Percentiles rank a stretch among this genome's conserved stretches.
These are phyloP conservation scores for Ophiostoma quercus DNA, from an alignment of 2,329 filamentous ascomycete species.

Conservation along the genomic window DNA sequence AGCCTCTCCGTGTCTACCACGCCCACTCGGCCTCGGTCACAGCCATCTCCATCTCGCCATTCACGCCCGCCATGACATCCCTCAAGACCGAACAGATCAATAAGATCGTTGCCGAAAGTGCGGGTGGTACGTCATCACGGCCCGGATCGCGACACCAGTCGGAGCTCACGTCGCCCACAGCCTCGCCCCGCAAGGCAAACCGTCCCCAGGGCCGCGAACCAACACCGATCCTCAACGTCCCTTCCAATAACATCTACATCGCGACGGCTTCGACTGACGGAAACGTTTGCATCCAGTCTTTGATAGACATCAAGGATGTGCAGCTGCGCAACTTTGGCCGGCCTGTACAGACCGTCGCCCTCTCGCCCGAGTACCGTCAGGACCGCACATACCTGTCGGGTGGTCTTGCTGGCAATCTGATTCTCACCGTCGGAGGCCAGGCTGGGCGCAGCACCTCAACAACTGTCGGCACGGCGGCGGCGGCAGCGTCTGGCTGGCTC, in stretches of 20 bases:
- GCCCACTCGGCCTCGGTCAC: slow-evolving; percentile 91
- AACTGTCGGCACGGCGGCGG: slow-evolving; percentile 75
- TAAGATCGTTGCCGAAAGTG: slow-evolving; percentile 36
- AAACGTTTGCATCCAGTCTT: slow-evolving; percentile 84
- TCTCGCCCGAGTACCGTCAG: slow-evolving; percentile 92
- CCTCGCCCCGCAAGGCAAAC: slow-evolving; percentile 45
- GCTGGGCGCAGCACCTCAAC: slow-evolving; percentile 80
- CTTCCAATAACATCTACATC: slow-evolving; percentile 88
- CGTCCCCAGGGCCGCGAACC: slow-evolving; percentile 47
- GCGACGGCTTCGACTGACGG: slow-evolving; percentile 93
- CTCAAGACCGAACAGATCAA: slow-evolving; percentile 39
- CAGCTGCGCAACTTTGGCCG: slow-evolving; percentile 88
- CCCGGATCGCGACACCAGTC: slow-evolving; percentile 38
- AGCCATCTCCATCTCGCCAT: slow-evolving; percentile 82
- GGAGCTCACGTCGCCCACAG: slow-evolving; percentile 43
- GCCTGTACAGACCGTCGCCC: slow-evolving; percentile 81
- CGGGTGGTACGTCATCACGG: slow-evolving; percentile 31
- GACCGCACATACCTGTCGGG: slow-evolving; percentile 88
- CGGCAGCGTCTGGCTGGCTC: slow-evolving; percentile 83
- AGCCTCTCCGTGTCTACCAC: slow-evolving; percentile 78
- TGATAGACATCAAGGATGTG: slow-evolving; percentile 84
- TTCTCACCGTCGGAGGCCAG: slow-evolving; percentile 77
- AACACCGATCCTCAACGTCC: slow-evolving; percentile 60
- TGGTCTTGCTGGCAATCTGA: slow-evolving; percentile 78
- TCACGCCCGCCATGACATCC: slow-evolving; percentile 53